These are phyloP conservation scores for Melaleuca alternifolia DNA, from an alignment of 345 rosid genomes.

Conservation along the genomic window DNA sequence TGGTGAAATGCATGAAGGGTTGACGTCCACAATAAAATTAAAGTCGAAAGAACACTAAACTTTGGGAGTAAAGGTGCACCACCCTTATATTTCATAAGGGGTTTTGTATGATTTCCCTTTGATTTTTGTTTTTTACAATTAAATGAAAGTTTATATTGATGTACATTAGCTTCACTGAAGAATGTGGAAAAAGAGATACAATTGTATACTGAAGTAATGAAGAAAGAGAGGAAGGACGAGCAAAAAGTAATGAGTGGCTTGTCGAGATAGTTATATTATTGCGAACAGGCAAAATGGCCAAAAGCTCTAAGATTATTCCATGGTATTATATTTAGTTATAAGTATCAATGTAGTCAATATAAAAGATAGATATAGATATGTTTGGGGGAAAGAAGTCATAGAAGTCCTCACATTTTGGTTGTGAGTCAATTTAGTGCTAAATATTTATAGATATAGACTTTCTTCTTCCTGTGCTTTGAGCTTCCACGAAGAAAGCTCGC, in stretches of 20 bases:
- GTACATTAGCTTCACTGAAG: background rate
- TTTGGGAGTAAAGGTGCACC: background rate
- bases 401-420: too few relatives aligned
- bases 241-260: background rate
- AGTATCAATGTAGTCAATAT: background rate
- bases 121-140: too few relatives aligned
- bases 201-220: background rate
- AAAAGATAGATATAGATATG: background rate
- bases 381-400: background rate
- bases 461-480: too few relatives aligned
- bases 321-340: background rate
- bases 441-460: too few relatives aligned
- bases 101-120: background rate
- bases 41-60: background rate
- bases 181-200: background rate
- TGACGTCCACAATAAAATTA: background rate
- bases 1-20: background rate
- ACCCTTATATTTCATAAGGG: fast-evolving
- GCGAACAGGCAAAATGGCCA: background rate
- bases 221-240: background rate
- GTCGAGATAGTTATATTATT: background rate
- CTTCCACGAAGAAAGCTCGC: too few relatives aligned
- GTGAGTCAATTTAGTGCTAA: too few relatives aligned
- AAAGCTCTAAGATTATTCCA: background rate
- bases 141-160: background rate